Conservation (phyloP, 164 flowering plant species). For the Dillenia suffruticosa region DNA sequence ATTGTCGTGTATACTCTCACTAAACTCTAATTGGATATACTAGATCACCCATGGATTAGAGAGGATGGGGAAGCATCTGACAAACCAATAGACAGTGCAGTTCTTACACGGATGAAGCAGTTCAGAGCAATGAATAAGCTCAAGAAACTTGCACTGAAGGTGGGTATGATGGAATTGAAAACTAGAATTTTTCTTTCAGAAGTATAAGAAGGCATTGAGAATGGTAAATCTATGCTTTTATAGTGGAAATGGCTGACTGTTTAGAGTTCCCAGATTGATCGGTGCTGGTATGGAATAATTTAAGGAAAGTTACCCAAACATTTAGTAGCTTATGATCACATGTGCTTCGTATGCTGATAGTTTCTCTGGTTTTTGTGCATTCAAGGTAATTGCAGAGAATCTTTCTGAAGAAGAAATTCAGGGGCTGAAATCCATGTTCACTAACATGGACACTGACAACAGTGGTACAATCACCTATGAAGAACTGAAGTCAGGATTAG, state of each 20-base stretch:
- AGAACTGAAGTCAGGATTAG: conserved; percentile 78
- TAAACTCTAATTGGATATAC: conserved; percentile 2
- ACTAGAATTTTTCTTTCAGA: too few species aligned
- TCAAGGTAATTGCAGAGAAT: conserved; percentile 85
- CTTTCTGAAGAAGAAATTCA: conserved; percentile 85
- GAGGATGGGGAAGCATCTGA: conserved; percentile 92
- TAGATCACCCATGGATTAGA: conserved; percentile 93
- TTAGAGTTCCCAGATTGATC: too few species aligned
- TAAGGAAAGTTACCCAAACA: too few species aligned
- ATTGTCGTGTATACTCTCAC: too few species aligned
- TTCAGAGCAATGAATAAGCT: conserved; percentile 97
- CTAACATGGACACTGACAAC: conserved; percentile 84
- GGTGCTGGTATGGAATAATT: too few species aligned
- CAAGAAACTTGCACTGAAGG: conserved; percentile 90
- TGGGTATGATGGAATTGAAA: conserved; percentile 45
- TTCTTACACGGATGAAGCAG: conserved; percentile 89
- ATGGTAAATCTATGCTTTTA: too few species aligned
- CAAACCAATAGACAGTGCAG: conserved; percentile 88
- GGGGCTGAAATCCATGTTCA: conserved; percentile 83
- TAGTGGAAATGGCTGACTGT: too few species aligned
- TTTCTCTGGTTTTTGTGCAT: conserved; percentile 1
- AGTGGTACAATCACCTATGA: conserved; percentile 92
- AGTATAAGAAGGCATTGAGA: too few species aligned
- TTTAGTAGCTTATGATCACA: too few species aligned
- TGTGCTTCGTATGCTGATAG: not conserved